Conservation (phyloP, 1,284 basidiomycete genomes). For the Polyporus tsugae region DNA sequence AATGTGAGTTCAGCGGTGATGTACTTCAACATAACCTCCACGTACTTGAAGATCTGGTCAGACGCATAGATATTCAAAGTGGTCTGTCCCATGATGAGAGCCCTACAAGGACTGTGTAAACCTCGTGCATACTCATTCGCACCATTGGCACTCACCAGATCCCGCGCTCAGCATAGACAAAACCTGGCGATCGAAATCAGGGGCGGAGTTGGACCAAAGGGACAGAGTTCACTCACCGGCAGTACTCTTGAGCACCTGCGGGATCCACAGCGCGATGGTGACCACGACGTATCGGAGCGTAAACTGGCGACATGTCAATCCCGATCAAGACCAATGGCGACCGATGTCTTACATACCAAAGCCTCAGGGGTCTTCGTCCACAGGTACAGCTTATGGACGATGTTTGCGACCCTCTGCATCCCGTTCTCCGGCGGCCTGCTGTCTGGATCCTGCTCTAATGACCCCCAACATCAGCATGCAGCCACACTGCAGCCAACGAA, state of each 20-base stretch:
- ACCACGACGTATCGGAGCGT: conserved; percentile 64
- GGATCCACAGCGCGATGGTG: conserved; percentile 64
- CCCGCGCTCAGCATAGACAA: conserved; percentile 53
- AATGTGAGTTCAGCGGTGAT: not conserved
- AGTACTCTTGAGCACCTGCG: conserved; percentile 53
- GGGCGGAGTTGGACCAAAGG: not conserved
- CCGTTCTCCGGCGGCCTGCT: conserved; percentile 54
- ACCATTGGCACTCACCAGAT: conserved; percentile 46
- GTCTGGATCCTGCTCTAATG: conserved; percentile 55
- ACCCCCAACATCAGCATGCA: not conserved
- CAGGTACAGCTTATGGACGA: conserved; percentile 46
- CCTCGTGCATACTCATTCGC: not conserved
- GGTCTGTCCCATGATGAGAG: conserved; percentile 74
- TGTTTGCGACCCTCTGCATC: conserved; percentile 48
- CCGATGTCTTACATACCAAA: conserved; percentile 42
- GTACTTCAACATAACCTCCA: not conserved
- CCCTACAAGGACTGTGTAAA: conserved; percentile 46
- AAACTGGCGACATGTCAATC: conserved; percentile 46
- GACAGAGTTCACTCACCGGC: conserved; percentile 48
- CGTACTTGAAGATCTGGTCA: conserved; percentile 64
- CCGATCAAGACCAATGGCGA: not conserved
- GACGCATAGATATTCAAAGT: conserved; percentile 68
- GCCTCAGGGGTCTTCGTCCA: conserved; percentile 56
- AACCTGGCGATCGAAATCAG: conserved; percentile 41
- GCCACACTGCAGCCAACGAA: not conserved